Percentiles rank a stretch among this genome's conserved stretches.
Conservation (phyloP, 208 protist species). For the Naegleria lovaniensis region DNA sequence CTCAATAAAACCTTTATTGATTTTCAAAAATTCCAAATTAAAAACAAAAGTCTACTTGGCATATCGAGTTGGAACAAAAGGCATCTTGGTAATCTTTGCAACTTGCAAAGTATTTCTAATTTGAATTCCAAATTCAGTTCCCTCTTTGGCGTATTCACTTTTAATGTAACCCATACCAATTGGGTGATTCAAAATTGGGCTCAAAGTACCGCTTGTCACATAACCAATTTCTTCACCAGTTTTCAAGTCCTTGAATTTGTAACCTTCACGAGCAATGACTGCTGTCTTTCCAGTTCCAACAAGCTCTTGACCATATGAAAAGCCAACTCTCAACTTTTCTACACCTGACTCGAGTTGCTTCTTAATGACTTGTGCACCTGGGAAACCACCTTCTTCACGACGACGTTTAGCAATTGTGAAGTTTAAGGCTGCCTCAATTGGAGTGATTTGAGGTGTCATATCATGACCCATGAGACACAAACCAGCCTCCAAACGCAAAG, state of each 20-base stretch:
- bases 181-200: slow-evolving; percentile 66
- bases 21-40: too few relatives aligned
- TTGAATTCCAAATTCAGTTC: slow-evolving; percentile 15
- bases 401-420: slow-evolving; percentile 90
- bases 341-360: slow-evolving; percentile 51
- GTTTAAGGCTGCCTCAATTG: slow-evolving; percentile 80
- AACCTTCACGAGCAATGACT: slow-evolving; percentile 72
- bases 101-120: neutral
- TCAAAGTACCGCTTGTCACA: slow-evolving; percentile 76
- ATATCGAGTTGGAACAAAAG: slow-evolving; percentile 21
- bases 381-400: slow-evolving; percentile 79
- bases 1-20: too few relatives aligned
- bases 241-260: slow-evolving; percentile 53
- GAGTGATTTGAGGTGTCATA: slow-evolving; percentile 80
- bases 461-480: slow-evolving; percentile 96
- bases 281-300: slow-evolving; percentile 80
- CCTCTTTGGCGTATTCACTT: slow-evolving; percentile 55
- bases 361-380: slow-evolving; percentile 75
- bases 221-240: slow-evolving; percentile 66
- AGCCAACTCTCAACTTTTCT: slow-evolving; percentile 45
- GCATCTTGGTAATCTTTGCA: neutral
- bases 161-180: slow-evolving; percentile 84
- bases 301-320: slow-evolving; percentile 61
- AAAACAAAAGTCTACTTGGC: neutral
- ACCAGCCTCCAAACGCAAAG: slow-evolving; percentile 90